Conservation (phyloP, 768 basidiomycete genomes). For the Leccinum longicurvipes region DNA sequence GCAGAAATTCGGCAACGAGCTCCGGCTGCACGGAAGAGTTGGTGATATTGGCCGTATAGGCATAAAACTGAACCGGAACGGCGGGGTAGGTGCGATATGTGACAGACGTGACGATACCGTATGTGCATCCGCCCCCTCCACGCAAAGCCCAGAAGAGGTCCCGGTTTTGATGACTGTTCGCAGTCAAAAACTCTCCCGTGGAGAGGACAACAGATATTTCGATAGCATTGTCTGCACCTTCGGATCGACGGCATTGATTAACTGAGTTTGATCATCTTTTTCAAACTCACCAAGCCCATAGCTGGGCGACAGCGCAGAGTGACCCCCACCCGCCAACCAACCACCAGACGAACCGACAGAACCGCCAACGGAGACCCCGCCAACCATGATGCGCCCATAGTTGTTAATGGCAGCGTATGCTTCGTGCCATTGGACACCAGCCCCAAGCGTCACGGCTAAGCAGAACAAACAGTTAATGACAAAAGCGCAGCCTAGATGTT, state of each 20-base stretch:
- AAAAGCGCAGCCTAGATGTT: not conserved
- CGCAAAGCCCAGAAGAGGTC: constrained; percentile 57
- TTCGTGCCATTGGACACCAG: constrained; percentile 49
- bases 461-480: constrained; percentile 14
- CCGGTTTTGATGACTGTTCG: constrained; percentile 39
- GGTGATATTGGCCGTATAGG: constrained; percentile 32
- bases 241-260: not conserved
- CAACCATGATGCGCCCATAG: constrained; percentile 42
- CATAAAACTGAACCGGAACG: constrained; percentile 31
- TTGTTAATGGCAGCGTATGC: constrained; percentile 40
- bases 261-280: not conserved
- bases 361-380: constrained; percentile 38
- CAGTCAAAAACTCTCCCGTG: constrained; percentile 36
- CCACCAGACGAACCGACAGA: constrained; percentile 50
- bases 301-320: constrained; percentile 38
- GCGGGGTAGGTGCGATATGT: constrained; percentile 40
- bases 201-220: constrained; percentile 45
- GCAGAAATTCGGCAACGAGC: constrained; percentile 36
- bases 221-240: constrained; percentile 49
- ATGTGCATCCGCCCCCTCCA: constrained; percentile 51
- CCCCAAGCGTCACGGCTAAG: constrained; percentile 32
- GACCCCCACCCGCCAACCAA: constrained; percentile 50
- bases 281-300: constrained; percentile 41
- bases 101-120: constrained; percentile 40
- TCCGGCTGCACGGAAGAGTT: constrained; percentile 27